Evolutionary conservation across 2,329 filamentous ascomycete species (phyloP).

Genomic region (Diaporthe destruens): DNA sequence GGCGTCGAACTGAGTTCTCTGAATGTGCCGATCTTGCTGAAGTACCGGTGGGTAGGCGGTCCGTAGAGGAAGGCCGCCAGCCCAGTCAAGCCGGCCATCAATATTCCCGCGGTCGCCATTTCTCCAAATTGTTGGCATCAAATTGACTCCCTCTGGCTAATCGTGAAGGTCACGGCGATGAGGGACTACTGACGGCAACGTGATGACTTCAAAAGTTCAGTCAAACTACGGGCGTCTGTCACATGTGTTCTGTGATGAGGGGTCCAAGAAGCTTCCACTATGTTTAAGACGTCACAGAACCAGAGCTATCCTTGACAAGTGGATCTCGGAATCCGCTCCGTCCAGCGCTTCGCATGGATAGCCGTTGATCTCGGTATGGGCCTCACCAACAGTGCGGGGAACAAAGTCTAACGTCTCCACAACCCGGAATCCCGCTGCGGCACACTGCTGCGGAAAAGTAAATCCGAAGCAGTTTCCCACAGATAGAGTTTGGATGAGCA

Average conservation of each 20-base stretch:
- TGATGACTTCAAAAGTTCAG: neutral
- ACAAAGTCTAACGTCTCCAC: slow-evolving; percentile 8
- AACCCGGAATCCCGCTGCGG: neutral
- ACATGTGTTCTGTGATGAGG: slow-evolving; percentile 13
- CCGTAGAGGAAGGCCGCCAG: slow-evolving; percentile 38
- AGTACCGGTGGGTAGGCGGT: slow-evolving; percentile 24
- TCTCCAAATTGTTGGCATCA: neutral
- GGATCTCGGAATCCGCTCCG: neutral
- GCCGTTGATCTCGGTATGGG: neutral
- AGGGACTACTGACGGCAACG: neutral
- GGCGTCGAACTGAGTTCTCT: slow-evolving; percentile 30
- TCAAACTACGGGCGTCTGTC: neutral
- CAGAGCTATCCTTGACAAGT: neutral
- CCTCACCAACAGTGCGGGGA: slow-evolving; percentile 7
- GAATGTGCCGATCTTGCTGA: slow-evolving; percentile 38
- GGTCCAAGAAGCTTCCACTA: neutral
- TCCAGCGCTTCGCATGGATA: neutral
- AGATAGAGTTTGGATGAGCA: neutral
- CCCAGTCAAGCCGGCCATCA: slow-evolving; percentile 36
- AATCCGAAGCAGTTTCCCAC: neutral
- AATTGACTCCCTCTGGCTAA: neutral
- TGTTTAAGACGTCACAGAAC: slow-evolving; percentile 18
- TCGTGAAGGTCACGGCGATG: neutral
- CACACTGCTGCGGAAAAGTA: neutral
- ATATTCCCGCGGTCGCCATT: slow-evolving; percentile 34